Base-by-base conservation (phyloP, 202 grass and related monocot species). In the Brachypodium distachyon region DNA sequence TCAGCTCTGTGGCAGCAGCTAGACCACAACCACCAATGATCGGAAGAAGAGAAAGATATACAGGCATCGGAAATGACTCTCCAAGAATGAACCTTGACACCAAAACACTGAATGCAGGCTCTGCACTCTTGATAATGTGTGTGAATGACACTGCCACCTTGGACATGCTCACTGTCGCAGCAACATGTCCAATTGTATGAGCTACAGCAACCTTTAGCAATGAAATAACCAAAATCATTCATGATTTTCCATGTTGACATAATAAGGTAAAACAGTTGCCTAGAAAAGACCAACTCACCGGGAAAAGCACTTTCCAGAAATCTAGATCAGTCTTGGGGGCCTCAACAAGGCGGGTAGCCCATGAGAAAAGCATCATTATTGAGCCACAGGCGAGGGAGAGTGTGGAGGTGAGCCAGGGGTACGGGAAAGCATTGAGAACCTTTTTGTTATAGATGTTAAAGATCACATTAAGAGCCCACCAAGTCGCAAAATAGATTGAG, bases 401-500 rank as follows among this genome's bases (percentile, higher is more conserved):
- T n/a, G 93, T 97, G 49, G 93, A 93, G 36, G 87, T 90, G 56
- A 97, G 87, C 93, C 93, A 97, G 37, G 93, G 93, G 59, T 97
- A 97, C 0, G 93, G 90, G 65, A 97, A 97, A 56, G 93, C 90
- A 66, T 97, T 97, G 63, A 97, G 64, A 41, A 97, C 90, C 90
- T 93, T 97, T 85, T 97, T 97, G 77, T 93, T 93, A 23, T 97
- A 97, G 34, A 97, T 97, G 80, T 97, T 97, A 68, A 93, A 97
- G 32, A 97, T 92, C 29, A 97, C 93, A 74, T 97, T 97, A 31
- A 97, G 79, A 4, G 90, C 90, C 93, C 93, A 97, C 93, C 93
- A 97, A 19, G 90, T 93, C 0, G 90, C 90, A 3, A 97, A 97
- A 70, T 97, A 97, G 57, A 88, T 88, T 13, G 90, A 92, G 17